Percentiles rank a stretch among this genome's conserved stretches.
Evolutionary conservation across 2,329 filamentous ascomycete species (phyloP).

Genomic region (Ascochyta koolunga): DNA sequence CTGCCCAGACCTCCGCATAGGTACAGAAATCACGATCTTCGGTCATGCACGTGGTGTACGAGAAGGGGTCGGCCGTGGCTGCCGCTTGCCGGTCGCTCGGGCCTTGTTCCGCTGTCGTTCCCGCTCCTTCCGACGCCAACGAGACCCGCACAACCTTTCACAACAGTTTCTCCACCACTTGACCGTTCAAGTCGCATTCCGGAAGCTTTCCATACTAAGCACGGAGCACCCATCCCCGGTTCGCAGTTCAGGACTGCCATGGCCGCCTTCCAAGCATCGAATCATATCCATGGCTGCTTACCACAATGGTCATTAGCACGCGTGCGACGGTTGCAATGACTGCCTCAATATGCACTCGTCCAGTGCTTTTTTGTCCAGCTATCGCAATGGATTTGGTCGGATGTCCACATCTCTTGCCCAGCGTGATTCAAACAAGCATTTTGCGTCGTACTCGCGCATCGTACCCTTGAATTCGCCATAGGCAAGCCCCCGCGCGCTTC

Average conservation of each 20-base stretch:
- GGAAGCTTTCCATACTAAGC: conserved; percentile 33
- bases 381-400: conserved; percentile 27
- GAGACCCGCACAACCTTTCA: conserved; percentile 30
- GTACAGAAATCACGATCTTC: conserved; percentile 17
- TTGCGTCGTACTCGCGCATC: conserved; percentile 20
- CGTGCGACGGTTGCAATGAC: conserved; percentile 26
- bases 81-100: conserved; percentile 34
- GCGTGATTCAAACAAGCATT: conserved; percentile 20
- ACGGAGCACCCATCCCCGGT: conserved; percentile 30
- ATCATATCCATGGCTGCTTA: conserved; percentile 30
- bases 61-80: conserved; percentile 17
- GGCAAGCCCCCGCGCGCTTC: conserved; percentile 27
- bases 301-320: conserved; percentile 25
- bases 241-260: conserved; percentile 44
- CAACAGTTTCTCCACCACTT: conserved; percentile 47
- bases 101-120: conserved; percentile 37
- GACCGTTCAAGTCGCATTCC: conserved; percentile 29
- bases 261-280: conserved; percentile 34
- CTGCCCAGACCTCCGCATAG: conserved; percentile 9
- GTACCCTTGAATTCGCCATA: conserved; percentile 36
- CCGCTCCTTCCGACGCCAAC: conserved; percentile 39
- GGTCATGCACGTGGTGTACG: conserved; percentile 21
- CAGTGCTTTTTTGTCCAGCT: conserved; percentile 21
- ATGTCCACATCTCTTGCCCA: conserved; percentile 14
- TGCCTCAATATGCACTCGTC: conserved; percentile 30